A percentile compares a stretch with the other conserved stretches of the same genome.
Conservation (phyloP, 1,284 basidiomycete genomes). For the Moniliella sp. region DNA sequence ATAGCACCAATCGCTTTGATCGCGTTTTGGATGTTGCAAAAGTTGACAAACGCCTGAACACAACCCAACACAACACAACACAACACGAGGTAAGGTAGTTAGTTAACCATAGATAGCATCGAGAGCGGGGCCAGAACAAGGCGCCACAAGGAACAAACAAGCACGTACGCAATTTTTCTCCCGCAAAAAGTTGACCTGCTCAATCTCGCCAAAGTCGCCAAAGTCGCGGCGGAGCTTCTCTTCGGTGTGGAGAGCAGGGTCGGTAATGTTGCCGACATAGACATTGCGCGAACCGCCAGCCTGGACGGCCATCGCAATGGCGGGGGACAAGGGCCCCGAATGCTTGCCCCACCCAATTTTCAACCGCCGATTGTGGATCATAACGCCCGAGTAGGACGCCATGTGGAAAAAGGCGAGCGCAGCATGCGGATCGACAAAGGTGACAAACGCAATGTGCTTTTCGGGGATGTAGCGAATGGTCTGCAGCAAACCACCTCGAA, state of each 20-base stretch:
- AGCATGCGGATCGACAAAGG: constrained; percentile 27
- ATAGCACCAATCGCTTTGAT: constrained; percentile 33
- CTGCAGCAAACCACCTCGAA: constrained; percentile 30
- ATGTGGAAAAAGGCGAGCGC: constrained; percentile 30
- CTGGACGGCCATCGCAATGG: constrained; percentile 29
- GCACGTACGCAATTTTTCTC: constrained; percentile 27
- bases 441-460: constrained; percentile 32
- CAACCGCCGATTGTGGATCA: constrained; percentile 28
- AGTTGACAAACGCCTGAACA: constrained; percentile 25
- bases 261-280: constrained; percentile 31
- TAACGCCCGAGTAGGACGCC: constrained; percentile 25
- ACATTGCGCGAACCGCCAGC: constrained; percentile 30
- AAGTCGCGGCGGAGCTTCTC: constrained; percentile 28
- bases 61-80: background rate
- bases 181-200: constrained; percentile 26
- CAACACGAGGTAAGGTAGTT: constrained; percentile 3
- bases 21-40: constrained; percentile 30
- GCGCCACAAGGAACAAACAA: background rate
- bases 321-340: constrained; percentile 27
- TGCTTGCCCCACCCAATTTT: constrained; percentile 33
- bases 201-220: constrained; percentile 27
- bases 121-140: too few relatives aligned
- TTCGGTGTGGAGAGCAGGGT: constrained; percentile 17
- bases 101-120: background rate
- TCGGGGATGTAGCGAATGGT: constrained; percentile 29